Conservation (phyloP, 2,329 filamentous ascomycete genomes). For the Fusarium tuaranense region DNA sequence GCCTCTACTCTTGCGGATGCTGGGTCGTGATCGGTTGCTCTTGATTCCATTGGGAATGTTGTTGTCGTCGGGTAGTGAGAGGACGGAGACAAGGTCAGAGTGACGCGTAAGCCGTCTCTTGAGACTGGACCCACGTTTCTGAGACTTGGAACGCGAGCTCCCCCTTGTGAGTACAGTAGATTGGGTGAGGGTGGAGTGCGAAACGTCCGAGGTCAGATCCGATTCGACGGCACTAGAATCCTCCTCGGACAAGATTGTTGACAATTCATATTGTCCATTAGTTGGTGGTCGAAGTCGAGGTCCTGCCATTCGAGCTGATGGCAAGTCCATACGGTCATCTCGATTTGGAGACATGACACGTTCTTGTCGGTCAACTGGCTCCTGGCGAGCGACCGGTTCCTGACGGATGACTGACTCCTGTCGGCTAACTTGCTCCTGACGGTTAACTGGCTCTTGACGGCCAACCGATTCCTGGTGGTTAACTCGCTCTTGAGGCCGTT, state of each 20-base stretch:
- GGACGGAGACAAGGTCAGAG: conserved; percentile 91
- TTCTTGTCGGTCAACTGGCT: neutral
- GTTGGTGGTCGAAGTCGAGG: conserved; percentile 62
- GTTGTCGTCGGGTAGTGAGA: conserved; percentile 76
- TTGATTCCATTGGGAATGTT: conserved; percentile 69
- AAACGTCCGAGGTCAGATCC: conserved; percentile 64
- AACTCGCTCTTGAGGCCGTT: conserved; percentile 18
- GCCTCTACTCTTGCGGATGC: conserved; percentile 79
- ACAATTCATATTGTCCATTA: conserved; percentile 66
- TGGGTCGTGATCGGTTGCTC: conserved; percentile 81
- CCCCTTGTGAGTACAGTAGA: conserved; percentile 62
- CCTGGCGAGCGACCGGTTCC: neutral
- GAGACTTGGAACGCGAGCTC: conserved; percentile 53
- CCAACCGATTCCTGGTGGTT: neutral
- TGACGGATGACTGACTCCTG: neutral
- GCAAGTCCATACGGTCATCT: conserved; percentile 33
- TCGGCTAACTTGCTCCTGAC: neutral
- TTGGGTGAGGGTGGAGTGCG: conserved; percentile 67
- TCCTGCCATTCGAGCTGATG: conserved; percentile 45
- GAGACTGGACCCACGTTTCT: conserved; percentile 64
- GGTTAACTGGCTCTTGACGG: neutral
- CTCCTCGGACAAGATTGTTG: conserved; percentile 68
- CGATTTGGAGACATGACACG: neutral
- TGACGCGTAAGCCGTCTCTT: conserved; percentile 89
- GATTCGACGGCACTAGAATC: conserved; percentile 59